These are phyloP conservation scores for Pseudocohnilembus persalinus DNA, from an alignment of 169 alveolate genomes.

Conservation along the genomic window DNA sequence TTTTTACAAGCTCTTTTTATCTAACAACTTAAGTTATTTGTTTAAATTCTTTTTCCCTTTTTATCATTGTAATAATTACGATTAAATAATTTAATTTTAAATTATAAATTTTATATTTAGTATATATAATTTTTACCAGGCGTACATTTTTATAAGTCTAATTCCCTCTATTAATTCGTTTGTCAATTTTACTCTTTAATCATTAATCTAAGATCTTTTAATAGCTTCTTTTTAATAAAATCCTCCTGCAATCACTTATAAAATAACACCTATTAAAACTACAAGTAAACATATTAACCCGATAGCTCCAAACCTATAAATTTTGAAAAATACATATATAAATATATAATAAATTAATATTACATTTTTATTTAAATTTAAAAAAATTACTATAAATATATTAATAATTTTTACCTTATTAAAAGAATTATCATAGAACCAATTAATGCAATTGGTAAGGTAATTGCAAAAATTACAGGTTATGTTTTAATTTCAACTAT, in stretches of 20 bases:
- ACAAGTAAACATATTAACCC: constrained; percentile 14
- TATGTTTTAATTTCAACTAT: constrained; percentile 15
- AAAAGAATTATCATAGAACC: neutral
- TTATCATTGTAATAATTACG: too few species aligned
- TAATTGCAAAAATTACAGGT: neutral
- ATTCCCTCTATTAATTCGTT: constrained; percentile 66
- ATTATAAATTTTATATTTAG: too few species aligned
- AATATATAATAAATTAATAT: neutral
- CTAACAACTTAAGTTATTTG: constrained; percentile 44
- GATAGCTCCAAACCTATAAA: constrained; percentile 18
- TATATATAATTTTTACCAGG: too few species aligned
- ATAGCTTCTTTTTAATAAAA: neutral
- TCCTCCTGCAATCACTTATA: neutral
- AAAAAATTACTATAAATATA: too few species aligned
- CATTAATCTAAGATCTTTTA: constrained; percentile 24
- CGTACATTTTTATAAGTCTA: constrained; percentile 62
- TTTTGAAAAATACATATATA: neutral
- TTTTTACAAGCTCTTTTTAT: constrained; percentile 41
- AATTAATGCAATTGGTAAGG: constrained; percentile 1
- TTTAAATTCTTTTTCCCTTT: constrained; percentile 55
- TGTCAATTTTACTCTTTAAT: constrained; percentile 61
- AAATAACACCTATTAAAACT: constrained; percentile 6
- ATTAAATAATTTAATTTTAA: too few species aligned
- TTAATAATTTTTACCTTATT: too few species aligned
- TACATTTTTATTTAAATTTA: too few species aligned